Evolutionary conservation across 2,329 filamentous ascomycete species (phyloP), one percentile per base, ranked within the genome.

Genomic region (Neofusicoccum parvum): DNA sequence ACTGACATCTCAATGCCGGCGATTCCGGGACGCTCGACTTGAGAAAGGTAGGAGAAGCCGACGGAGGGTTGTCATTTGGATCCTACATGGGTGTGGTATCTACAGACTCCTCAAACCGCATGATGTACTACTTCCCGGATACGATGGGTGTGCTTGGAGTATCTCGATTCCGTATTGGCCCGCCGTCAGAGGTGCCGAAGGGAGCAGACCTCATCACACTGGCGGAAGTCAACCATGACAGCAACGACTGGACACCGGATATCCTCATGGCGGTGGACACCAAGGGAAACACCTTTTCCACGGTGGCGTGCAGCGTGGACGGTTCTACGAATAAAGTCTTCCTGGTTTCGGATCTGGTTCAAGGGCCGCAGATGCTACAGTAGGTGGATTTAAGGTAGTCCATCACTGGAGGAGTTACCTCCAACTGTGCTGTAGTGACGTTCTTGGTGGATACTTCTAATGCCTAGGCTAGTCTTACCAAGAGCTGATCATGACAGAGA

Each of bases 1-100:
- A 3, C 12, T 45, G 41, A 2, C 41, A 45, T 17, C 41, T 70
- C 39, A 80, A 80, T 60, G n/a, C 41, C 14, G 11, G n/a, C 41
- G 12, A n/a, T 7, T 3, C 41, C 14, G 2, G 12, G 4, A 7
- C 3, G 14, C 17, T 45, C 12, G 6, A n/a, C 41, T 14, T 45
- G 41, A 14, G 17, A n/a, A 3, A 6, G 12, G 14, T 45, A 5
- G 4, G 12, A 14, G 41, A 45, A 1, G 15, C 2, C 12, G 41
- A 45, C 41, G 12, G 12, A 12, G 41, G 41, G 12, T 3, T 45
- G 2, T 3, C 3, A 3, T 45, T 45, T 17, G 41, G n/a, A 15
- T 15, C 41, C 12, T 45, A 45, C 41, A n/a, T n/a, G 3, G 41
- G 41, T 1, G 14, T 20, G 5, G 5, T 45, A 4, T 7, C 14